These are phyloP conservation scores for Mycosphaerelloides madeirae DNA, from an alignment of 2,329 filamentous ascomycete genomes.

Conservation along the genomic window DNA sequence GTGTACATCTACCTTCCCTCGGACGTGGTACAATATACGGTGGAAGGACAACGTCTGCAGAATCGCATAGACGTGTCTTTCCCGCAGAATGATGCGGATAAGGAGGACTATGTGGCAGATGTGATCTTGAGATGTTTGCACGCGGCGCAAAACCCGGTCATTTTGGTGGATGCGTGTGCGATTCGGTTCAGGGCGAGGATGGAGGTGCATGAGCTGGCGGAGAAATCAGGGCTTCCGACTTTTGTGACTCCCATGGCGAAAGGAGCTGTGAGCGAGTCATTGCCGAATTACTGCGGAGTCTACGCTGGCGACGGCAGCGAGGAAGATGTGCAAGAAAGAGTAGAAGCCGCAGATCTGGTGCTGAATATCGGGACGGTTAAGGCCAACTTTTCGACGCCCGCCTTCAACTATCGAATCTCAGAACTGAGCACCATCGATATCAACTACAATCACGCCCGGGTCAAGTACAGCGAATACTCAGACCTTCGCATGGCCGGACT, in stretches of 20 bases:
- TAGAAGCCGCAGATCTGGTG: slow-evolving; percentile 5
- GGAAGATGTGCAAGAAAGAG: slow-evolving; percentile 1
- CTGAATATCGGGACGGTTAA: slow-evolving; percentile 3
- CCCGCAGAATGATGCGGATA: slow-evolving; percentile 38
- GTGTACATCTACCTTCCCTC: slow-evolving; percentile 1
- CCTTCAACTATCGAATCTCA: slow-evolving; percentile 34
- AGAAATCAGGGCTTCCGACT: slow-evolving; percentile 44
- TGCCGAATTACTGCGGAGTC: slow-evolving; percentile 46
- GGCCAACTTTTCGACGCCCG: slow-evolving; percentile 24
- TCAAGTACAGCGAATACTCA: slow-evolving; percentile 31
- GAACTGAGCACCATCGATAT: slow-evolving; percentile 33
- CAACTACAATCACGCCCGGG: slow-evolving; percentile 27
- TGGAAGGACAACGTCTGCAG: slow-evolving; percentile 33
- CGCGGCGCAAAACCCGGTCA: slow-evolving; percentile 43
- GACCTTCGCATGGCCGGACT: slow-evolving; percentile 22
- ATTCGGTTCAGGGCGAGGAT: slow-evolving; percentile 39
- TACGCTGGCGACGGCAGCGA: slow-evolving; percentile 38
- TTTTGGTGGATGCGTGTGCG: slow-evolving; percentile 50
- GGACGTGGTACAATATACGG: slow-evolving; percentile 2
- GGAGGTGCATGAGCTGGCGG: slow-evolving; percentile 41
- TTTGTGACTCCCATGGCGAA: slow-evolving; percentile 48
- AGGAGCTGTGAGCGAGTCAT: slow-evolving; percentile 46
- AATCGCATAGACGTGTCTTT: slow-evolving; percentile 23
- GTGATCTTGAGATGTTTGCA: slow-evolving; percentile 42
- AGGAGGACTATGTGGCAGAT: slow-evolving; percentile 3